A percentile compares a stretch with the other conserved stretches of the same genome.
phyloP scores from a whole-genome alignment of 495 filamentous ascomycete species.

The Penicillium atrosanguineum region DNA sequence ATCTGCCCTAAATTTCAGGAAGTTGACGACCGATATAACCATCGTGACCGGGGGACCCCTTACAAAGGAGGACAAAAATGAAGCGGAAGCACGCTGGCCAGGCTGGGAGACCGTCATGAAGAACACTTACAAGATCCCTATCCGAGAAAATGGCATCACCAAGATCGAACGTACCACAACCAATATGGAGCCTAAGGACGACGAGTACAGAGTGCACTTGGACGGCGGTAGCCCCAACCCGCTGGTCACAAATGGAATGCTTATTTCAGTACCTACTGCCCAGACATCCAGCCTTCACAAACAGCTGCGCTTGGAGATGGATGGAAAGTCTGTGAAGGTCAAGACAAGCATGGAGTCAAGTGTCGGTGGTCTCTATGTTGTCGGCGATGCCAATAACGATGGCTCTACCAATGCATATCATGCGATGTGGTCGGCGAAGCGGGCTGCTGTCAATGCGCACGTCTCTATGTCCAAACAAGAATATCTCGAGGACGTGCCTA shows the following conservation, averaged over 20 bases:
- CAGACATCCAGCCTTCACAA: conserved; percentile 28
- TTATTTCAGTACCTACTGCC: conserved; percentile 11
- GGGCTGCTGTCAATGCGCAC: neutral
- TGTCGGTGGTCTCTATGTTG: conserved; percentile 40
- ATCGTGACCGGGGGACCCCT: conserved; percentile 59
- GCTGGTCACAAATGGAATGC: conserved; percentile 5
- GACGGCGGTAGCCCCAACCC: neutral
- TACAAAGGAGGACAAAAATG: conserved; percentile 24
- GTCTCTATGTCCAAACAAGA: conserved; percentile 10
- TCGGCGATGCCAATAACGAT: conserved; percentile 50
- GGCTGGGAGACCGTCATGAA: conserved; percentile 8
- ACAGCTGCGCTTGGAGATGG: conserved; percentile 15
- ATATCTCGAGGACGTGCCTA: conserved; percentile 2
- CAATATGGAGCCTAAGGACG: conserved; percentile 4
- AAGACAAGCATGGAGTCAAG: conserved; percentile 36
- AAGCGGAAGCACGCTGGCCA: conserved; percentile 9
- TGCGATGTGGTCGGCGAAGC: conserved; percentile 9
- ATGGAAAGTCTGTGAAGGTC: conserved; percentile 25
- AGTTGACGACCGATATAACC: conserved; percentile 26
- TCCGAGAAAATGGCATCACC: conserved; percentile 4
- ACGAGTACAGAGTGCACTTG: conserved; percentile 5
- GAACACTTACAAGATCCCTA: conserved; percentile 3
- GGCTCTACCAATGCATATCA: conserved; percentile 48
- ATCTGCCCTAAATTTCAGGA: conserved; percentile 37
- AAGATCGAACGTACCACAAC: conserved; percentile 4